Percentiles rank a stretch among this genome's conserved stretches.
phyloP scores from a whole-genome alignment of 495 filamentous ascomycete genomes.

The Wilcoxina mikolae region DNA sequence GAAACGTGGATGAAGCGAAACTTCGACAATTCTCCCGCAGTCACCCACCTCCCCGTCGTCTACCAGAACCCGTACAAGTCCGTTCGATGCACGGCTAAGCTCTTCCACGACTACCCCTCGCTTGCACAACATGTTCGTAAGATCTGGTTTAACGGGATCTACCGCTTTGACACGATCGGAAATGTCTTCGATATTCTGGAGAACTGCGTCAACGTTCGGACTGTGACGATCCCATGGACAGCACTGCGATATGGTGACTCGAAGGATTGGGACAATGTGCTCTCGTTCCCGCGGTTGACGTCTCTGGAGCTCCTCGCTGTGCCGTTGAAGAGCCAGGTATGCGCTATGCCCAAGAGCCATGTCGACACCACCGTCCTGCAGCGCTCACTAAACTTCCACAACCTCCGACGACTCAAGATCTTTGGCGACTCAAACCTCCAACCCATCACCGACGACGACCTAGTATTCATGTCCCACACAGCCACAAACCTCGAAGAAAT shows the following conservation, averaged over 20 bases:
- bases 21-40: slow-evolving; percentile 30
- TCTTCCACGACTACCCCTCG: slow-evolving; percentile 32
- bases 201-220: slow-evolving; percentile 32
- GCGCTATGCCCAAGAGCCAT: slow-evolving; percentile 23
- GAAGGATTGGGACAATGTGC: slow-evolving; percentile 35
- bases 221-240: slow-evolving; percentile 41
- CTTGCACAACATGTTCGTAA: slow-evolving; percentile 36
- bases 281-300: slow-evolving; percentile 27
- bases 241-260: slow-evolving; percentile 33
- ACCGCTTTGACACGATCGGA: slow-evolving; percentile 34
- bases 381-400: slow-evolving; percentile 32
- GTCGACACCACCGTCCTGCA: slow-evolving; percentile 14
- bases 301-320: slow-evolving; percentile 39
- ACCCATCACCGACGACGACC: slow-evolving; percentile 37
- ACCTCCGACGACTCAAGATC: slow-evolving; percentile 37
- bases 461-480: slow-evolving; percentile 36
- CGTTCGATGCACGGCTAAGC: slow-evolving; percentile 34
- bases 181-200: slow-evolving; percentile 34
- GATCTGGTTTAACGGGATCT: slow-evolving; percentile 43
- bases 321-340: slow-evolving; percentile 30
- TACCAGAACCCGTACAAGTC: slow-evolving; percentile 40
- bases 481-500: slow-evolving; percentile 38
- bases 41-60: slow-evolving; percentile 32
- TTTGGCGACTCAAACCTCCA: slow-evolving; percentile 40
- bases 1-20: slow-evolving; percentile 33